Evolutionary conservation across 1,139 yeast genomes (phyloP).

Genomic region (Debaryomyces nepalensis): DNA sequence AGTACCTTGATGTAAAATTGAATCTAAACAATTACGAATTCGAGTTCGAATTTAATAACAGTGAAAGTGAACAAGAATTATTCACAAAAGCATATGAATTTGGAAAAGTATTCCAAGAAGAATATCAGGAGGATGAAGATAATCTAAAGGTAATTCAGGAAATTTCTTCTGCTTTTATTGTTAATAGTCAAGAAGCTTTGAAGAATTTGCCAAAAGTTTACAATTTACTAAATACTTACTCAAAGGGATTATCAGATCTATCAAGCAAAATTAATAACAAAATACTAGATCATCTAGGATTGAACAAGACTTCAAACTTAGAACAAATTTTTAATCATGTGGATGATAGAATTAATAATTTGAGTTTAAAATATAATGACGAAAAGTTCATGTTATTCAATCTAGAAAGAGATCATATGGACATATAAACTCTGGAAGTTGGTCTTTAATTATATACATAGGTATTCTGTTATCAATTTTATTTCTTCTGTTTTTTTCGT

Average conservation of each 20-base stretch:
- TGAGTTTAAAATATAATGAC: conserved; percentile 37
- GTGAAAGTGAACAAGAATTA: conserved; percentile 19
- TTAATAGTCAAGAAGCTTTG: conserved; percentile 27
- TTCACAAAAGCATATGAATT: conserved; percentile 32
- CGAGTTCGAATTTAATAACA: conserved; percentile 22
- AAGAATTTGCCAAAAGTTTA: conserved; percentile 29
- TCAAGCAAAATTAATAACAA: conserved; percentile 32
- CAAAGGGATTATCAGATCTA: conserved; percentile 25
- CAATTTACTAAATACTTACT: conserved; percentile 27
- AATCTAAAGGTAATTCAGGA: conserved; percentile 26
- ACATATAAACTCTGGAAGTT: conserved; percentile 22
- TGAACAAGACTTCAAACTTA: conserved; percentile 33
- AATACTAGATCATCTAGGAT: conserved; percentile 35
- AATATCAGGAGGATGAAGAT: conserved; percentile 19
- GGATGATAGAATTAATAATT: conserved; percentile 35
- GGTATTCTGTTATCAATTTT: background rate
- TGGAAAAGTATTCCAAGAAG: conserved; percentile 51
- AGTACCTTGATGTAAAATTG: conserved; percentile 27
- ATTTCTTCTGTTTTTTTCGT: conserved; percentile 11
- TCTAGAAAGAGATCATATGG: conserved; percentile 44
- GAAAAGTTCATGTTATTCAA: conserved; percentile 44
- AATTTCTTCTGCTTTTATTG: conserved; percentile 35
- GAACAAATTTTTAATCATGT: conserved; percentile 41
- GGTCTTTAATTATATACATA: conserved; percentile 6
- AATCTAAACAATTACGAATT: conserved; percentile 21